These are phyloP conservation scores for Acanthamoeba culbertsoni DNA, from an alignment of 208 protist species.

Conservation along the genomic window DNA sequence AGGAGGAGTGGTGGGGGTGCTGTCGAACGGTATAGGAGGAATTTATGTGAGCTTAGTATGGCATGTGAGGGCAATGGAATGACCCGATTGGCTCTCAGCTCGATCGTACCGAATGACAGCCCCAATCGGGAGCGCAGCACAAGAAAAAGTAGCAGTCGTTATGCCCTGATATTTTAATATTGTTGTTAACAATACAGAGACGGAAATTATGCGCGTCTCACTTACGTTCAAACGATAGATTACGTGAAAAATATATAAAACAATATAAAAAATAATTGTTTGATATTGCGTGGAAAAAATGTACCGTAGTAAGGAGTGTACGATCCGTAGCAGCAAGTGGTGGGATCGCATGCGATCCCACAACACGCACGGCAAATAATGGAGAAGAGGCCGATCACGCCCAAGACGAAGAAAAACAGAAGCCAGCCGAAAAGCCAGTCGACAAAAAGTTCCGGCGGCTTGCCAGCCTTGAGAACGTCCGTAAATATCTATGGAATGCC, in stretches of 20 bases:
- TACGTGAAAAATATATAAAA: too few species aligned
- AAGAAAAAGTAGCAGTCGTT: not conserved
- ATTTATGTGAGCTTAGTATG: not conserved
- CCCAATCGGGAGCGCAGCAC: not conserved
- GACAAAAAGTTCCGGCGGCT: not conserved
- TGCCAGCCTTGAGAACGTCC: not conserved
- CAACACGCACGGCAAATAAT: not conserved
- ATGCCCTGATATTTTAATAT: too few species aligned
- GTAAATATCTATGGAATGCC: not conserved
- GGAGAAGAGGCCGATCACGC: not conserved
- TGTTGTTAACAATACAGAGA: too few species aligned
- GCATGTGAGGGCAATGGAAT: too few species aligned
- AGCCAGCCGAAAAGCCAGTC: conserved; percentile 42
- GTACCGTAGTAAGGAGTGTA: not conserved
- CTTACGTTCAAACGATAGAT: too few species aligned
- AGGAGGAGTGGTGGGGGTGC: not conserved
- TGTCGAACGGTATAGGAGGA: not conserved
- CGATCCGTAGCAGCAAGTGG: not conserved
- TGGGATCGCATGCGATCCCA: not conserved
- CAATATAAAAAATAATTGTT: too few species aligned
- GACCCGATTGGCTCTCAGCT: not conserved
- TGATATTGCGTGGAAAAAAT: too few species aligned
- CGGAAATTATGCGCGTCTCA: too few species aligned
- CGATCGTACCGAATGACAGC: not conserved
- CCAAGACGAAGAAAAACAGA: conserved; percentile 25